Base-by-base conservation (phyloP, 495 filamentous ascomycete species). In the Podospora australis region DNA sequence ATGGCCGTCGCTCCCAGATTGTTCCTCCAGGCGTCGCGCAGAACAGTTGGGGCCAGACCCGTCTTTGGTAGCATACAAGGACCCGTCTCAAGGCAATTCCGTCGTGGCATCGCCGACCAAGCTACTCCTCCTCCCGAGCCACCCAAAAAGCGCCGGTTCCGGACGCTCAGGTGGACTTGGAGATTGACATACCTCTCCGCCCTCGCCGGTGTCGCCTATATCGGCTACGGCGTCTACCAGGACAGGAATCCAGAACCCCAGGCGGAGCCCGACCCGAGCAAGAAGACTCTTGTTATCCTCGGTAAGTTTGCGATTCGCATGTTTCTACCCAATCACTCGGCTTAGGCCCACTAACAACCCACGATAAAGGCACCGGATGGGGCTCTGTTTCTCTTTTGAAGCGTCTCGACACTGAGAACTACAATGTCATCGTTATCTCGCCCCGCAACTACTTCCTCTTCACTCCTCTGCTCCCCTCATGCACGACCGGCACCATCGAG, bases 391-490 rank as follows among this genome's bases (percentile, higher is more conserved):
- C 90, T 48, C 83, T 99, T 30, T 79, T 99, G 53, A 99, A 99
- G 82, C 95, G 91, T 62, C 82, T 98, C 60, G 94, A 98, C 65
- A 95, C 92, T 39, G 84, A 91, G 59, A 94, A 96, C 78, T 98
- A 96, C 78, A 97, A 97, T 71, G 92, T 98, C 63, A 69, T 96
- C 69, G 87, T 98, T 56, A 85, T 89, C 66, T 96, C 91, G 34
- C 92, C 92, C 46, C 88, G 92, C 57, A 97, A 97, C 71, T 99
- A 92, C 79, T 99, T 99, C 83, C 85, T 99, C 49, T 99, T 97
- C 78, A 99, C 94, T 14, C 92, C 92, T 34, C 80, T 99, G 38
- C 79, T 99, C 34, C 92, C 92, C 44, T 95, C 89, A 64, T 97
- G 94, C 70, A 96, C 92, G 20, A 96, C 88, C 43, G 92, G 94